These are phyloP conservation scores for Obelidium mucronatum DNA, from an alignment of 192 early-diverging fungal genomes.

Conservation along the genomic window DNA sequence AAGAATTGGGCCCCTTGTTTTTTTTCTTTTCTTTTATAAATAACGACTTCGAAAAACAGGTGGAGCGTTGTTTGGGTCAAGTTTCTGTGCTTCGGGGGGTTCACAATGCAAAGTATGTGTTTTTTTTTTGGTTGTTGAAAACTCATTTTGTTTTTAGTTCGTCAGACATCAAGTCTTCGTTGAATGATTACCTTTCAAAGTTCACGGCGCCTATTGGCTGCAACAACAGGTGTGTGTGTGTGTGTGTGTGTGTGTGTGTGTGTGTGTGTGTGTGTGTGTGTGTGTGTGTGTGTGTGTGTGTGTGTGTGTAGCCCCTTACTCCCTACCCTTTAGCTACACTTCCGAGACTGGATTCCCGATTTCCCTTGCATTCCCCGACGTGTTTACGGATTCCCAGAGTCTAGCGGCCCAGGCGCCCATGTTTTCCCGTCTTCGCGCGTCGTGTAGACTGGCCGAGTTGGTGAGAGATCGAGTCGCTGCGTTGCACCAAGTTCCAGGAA, in stretches of 20 bases:
- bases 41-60: neutral
- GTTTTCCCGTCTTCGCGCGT: constrained; percentile 7
- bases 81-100: constrained; percentile 18
- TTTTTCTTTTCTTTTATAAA: no score
- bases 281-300: no score
- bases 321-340: constrained; percentile 9
- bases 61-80: constrained; percentile 21
- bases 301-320: no score
- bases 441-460: neutral
- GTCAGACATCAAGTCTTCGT: neutral
- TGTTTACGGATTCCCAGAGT: neutral
- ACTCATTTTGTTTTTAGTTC: neutral
- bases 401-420: neutral
- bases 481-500: constrained; percentile 2
- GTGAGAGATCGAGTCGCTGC: neutral
- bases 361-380: constrained; percentile 20
- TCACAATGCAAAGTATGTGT: constrained; percentile 5
- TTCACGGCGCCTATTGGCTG: constrained; percentile 18
- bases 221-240: constrained; percentile 16
- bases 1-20: no score
- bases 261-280: no score
- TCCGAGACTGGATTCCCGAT: constrained; percentile 15
- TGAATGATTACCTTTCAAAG: constrained; percentile 17
- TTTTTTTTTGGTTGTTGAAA: neutral
- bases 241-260: no score